A percentile compares a stretch with the other conserved stretches of the same genome.
These are phyloP conservation scores for Spergularia bocconei DNA, from an alignment of 148 eudicot species.

Conservation along the genomic window DNA sequence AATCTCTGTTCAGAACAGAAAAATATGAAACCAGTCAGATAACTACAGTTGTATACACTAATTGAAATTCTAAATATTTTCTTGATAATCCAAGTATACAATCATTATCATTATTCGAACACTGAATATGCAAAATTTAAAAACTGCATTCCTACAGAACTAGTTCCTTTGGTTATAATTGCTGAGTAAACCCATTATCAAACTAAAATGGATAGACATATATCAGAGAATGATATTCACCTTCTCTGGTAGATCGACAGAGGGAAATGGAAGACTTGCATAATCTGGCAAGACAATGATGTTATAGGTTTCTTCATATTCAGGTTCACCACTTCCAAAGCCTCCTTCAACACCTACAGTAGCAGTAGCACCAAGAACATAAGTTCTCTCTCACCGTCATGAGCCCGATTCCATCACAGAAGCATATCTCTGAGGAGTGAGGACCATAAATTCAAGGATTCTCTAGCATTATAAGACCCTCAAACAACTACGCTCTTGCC, in stretches of 20 bases:
- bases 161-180: too few relatives aligned
- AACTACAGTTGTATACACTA: background rate
- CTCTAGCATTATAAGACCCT: background rate
- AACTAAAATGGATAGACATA: background rate
- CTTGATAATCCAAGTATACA: background rate
- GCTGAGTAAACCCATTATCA: background rate
- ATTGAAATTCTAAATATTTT: background rate
- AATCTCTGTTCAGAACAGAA: background rate
- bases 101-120: background rate
- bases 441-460: background rate
- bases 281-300: slow-evolving; percentile 77
- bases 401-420: slow-evolving; percentile 3
- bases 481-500: background rate
- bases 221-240: slow-evolving; percentile 25
- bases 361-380: slow-evolving; percentile 17
- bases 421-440: slow-evolving; percentile 5
- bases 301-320: slow-evolving; percentile 61
- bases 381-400: slow-evolving; percentile 1
- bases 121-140: background rate
- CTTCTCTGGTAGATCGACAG: slow-evolving; percentile 95
- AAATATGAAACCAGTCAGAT: background rate
- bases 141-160: background rate
- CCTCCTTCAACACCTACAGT: slow-evolving; percentile 83
- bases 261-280: slow-evolving; percentile 73
- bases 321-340: slow-evolving; percentile 78